These are phyloP conservation scores for Zasmidium citrigriseum DNA, from an alignment of 2,329 filamentous ascomycete genomes.

Conservation along the genomic window DNA sequence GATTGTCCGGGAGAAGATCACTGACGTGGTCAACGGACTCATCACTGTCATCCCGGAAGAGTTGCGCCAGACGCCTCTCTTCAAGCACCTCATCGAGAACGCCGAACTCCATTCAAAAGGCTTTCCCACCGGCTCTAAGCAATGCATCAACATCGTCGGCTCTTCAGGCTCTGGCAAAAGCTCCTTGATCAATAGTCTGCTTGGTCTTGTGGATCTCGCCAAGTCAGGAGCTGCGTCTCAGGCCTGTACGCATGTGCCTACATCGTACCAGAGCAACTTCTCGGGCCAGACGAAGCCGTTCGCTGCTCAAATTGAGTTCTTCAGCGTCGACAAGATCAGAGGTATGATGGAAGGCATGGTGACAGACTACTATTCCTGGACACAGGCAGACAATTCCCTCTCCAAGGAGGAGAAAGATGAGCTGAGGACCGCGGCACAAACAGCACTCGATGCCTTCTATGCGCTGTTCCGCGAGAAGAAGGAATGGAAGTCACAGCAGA, in stretches of 20 bases:
- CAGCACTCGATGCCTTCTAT: constrained; percentile 11
- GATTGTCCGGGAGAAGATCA: background rate
- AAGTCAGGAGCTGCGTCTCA: constrained; percentile 3
- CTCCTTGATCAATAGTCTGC: constrained; percentile 7
- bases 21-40: background rate
- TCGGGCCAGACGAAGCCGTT: background rate
- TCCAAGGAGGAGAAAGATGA: background rate
- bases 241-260: constrained; percentile 11
- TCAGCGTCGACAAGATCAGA: background rate
- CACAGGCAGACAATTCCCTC: background rate
- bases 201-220: constrained; percentile 3
- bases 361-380: constrained; percentile 2
- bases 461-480: constrained; percentile 6
- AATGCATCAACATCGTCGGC: constrained; percentile 11
- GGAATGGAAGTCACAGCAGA: background rate
- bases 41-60: background rate
- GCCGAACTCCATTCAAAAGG: background rate
- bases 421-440: background rate
- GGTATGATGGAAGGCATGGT: constrained; percentile 2
- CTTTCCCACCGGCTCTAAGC: constrained; percentile 3
- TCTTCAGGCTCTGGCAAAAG: constrained; percentile 14
- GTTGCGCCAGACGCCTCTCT: background rate
- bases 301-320: constrained; percentile 4
- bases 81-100: background rate
- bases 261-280: constrained; percentile 7